Evolutionary conservation across 768 basidiomycete genomes (phyloP), one percentile per base, ranked within the genome.

Genomic region (Podaxis sp.): DNA sequence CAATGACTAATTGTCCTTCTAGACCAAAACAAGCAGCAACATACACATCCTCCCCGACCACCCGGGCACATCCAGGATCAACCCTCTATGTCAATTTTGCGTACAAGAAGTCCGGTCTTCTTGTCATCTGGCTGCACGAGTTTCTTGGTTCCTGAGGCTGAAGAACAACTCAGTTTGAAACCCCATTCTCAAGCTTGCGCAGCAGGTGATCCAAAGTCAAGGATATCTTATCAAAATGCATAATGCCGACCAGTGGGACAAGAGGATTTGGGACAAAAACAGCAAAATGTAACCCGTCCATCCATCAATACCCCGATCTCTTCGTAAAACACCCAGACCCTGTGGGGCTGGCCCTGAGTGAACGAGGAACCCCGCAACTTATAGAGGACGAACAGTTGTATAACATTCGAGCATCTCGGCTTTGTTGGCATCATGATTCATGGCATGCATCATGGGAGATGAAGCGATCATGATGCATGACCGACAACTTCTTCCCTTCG

Each of bases 1-100:
- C 26, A 50, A 50, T 50, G 49, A 50, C 49, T 50, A 26, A 38
- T 56, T 37, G 54, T 37, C 37, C 37, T 37, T 40, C 54, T 56
- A 40, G 53, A 36, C 46, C 57, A 33, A 49, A 58, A 50, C 30
- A 38, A 50, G 20, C 33, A 17, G n/a, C 30, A 46, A 57, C 13
- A 48, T 33, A n/a, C 33, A 26, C 30, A 48, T 28, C 17, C 44
- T 57, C 56, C 38, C 41, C 56, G 41, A 24, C 24, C 56, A 10
- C 46, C 56, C 15, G 30, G 48, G 10, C 12, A n/a, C 12, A n/a
- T 26, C 46, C 48, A 50, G 33, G 57, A 30, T 49, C 57, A 22
- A 12, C 12, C 46, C 36, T 17, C 28, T 10, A 40, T 36, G 48
- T 49, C 57, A 50, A 57, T 46, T 20, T n/a, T 40, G 36, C 17